Base-by-base conservation (phyloP, 495 filamentous ascomycete genomes). In the Extremus antarcticus region DNA sequence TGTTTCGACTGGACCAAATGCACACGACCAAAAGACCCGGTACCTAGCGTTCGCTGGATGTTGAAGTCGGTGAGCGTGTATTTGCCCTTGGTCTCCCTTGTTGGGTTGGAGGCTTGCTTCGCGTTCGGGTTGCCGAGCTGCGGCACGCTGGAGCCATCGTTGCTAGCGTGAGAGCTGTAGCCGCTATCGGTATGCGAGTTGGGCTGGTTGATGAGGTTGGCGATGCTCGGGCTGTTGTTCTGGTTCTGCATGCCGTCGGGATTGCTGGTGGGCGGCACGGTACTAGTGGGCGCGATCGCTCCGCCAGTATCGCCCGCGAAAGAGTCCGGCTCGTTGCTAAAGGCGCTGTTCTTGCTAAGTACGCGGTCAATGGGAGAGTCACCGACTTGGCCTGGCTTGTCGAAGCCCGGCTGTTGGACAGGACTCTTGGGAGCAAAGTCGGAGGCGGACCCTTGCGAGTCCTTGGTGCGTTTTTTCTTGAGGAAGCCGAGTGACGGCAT, bases 391-490 rank as follows among this genome's bases (percentile, higher is more conserved):
- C 16, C 29, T 13, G 29, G 7, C 25, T 51, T 25, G 50, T 41
- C 9, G 25, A 32, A 40, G 53, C 45, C n/a, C 15, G 25, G 23
- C 43, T 11, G 8, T 25, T 16, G 24, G 41, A 23, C 35, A 3
- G 50, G 50, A 19, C 60, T 54, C 49, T 62, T 51, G 25, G 62
- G 57, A 24, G 58, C 60, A 39, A 68, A 62, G 47, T 69, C 68
- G 53, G 48, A 32, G 41, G 57, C 54, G 53, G 67, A 68, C 23
- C 68, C 66, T 35, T 64, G 59, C 57, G 69, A 70, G 65, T 88
- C 85, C 82, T 88, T 95, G 74, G 91, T 94, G 79, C 88, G 83
- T 78, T 94, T 90, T 83, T 95, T 96, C 79, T 96, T 98, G 66
- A 98, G 80, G 65, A 95, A 85, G 59, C 88, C 86, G 72, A 88